phyloP scores from a whole-genome alignment of 441 rosid species.

The Euphorbia celastroides region DNA sequence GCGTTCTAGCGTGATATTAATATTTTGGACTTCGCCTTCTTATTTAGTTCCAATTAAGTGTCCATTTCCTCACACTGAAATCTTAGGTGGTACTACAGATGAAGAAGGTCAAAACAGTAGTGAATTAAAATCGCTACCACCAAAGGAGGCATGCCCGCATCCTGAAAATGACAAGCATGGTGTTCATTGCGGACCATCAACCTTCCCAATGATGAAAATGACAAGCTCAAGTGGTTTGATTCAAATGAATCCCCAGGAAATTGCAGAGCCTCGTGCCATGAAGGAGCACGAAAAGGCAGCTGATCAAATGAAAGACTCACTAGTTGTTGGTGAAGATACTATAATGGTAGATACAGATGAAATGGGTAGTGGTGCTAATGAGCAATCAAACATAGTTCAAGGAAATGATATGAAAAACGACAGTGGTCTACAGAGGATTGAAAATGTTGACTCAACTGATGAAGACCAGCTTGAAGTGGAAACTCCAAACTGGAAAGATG shows the following conservation, averaged over 20 bases:
- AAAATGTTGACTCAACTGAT: background rate
- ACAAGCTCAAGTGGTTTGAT: no score
- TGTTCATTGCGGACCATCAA: no score
- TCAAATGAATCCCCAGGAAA: no score
- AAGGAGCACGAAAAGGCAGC: no score
- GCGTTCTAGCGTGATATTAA: background rate
- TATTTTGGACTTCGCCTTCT: background rate
- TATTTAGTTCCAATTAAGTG: background rate
- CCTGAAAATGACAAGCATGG: no score
- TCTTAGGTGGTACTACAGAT: slow-evolving; percentile 18
- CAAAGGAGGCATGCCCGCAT: no score
- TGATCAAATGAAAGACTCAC: no score
- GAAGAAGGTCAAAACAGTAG: slow-evolving; percentile 12
- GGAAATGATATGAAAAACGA: background rate
- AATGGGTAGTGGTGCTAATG: background rate
- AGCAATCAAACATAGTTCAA: background rate
- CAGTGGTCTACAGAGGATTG: background rate
- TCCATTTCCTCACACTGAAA: background rate
- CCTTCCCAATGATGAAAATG: no score
- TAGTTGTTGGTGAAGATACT: no score
- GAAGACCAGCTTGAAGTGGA: slow-evolving; percentile 1
- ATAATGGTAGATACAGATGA: background rate
- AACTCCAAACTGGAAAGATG: background rate
- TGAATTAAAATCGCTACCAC: no score
- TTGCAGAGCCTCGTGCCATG: no score